A percentile compares a stretch with the other conserved stretches of the same genome.
Conservation (phyloP, 202 grass and related monocot genomes). For the Carex arenaria region DNA sequence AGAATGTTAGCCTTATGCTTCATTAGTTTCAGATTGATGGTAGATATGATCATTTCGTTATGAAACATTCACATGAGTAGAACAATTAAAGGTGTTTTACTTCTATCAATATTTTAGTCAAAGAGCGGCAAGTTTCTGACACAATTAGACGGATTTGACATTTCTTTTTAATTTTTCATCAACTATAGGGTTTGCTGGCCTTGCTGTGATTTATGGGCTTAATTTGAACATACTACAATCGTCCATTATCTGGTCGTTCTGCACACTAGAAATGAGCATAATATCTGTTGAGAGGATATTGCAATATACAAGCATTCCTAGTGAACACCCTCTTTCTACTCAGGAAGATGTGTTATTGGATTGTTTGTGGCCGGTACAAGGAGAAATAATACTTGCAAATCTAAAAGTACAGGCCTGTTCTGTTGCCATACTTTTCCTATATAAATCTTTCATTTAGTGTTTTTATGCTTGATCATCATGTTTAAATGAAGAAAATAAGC, state of each 20-base stretch:
- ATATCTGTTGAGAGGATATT: constrained; percentile 92
- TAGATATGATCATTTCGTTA: background rate
- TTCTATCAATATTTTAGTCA: background rate
- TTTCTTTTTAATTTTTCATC: constrained; percentile 3
- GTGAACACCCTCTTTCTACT: constrained; percentile 57
- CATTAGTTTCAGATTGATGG: background rate
- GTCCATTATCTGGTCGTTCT: constrained; percentile 55
- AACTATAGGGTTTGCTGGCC: constrained; percentile 66
- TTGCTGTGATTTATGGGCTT: constrained; percentile 80
- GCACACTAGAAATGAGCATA: constrained; percentile 58
- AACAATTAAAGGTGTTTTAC: background rate
- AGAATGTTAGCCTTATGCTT: background rate
- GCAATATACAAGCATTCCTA: constrained; percentile 71
- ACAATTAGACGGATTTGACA: background rate
- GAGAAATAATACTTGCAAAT: constrained; percentile 57
- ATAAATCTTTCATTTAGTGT: background rate
- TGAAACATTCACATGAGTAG: background rate
- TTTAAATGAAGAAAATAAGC: background rate
- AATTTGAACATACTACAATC: constrained; percentile 63
- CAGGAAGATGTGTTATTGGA: constrained; percentile 35
- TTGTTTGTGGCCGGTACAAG: constrained; percentile 49
- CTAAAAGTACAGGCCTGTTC: constrained; percentile 43
- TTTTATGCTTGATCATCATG: background rate
- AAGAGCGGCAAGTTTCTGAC: background rate
- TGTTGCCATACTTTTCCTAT: background rate